Percentiles rank a stretch among this genome's conserved stretches.
phyloP scores from a whole-genome alignment of 2,329 filamentous ascomycete genomes.

The Tolypocladium sp. region DNA sequence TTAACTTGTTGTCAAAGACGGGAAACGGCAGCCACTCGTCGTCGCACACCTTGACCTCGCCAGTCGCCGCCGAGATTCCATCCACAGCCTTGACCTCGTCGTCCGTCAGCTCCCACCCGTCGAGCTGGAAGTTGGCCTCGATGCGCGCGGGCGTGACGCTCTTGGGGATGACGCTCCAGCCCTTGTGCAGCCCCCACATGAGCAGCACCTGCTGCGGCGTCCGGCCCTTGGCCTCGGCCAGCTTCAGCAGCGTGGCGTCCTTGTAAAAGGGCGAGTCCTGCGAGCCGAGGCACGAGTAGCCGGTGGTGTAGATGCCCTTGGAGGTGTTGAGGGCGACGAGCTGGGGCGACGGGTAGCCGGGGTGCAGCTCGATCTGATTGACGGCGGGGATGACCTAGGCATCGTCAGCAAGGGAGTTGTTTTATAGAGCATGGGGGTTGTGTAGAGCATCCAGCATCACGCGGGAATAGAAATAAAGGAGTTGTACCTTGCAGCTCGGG shows the following conservation, averaged over 20 bases:
- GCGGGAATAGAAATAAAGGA: background rate
- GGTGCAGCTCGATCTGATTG: conserved; percentile 78
- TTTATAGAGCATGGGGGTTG: background rate
- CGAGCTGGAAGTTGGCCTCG: conserved; percentile 63
- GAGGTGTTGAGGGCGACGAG: conserved; percentile 62
- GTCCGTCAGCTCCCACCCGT: conserved; percentile 63
- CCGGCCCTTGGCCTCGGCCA: conserved; percentile 59
- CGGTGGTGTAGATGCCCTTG: conserved; percentile 68
- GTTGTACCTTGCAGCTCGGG: conserved; percentile 63
- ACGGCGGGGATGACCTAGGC: conserved; percentile 51
- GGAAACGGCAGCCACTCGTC: conserved; percentile 66
- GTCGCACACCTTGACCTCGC: conserved; percentile 57
- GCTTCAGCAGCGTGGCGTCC: conserved; percentile 50
- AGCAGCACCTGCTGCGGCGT: conserved; percentile 69
- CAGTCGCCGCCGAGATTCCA: conserved; percentile 60
- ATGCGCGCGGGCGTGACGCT: conserved; percentile 66
- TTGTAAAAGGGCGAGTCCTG: conserved; percentile 62
- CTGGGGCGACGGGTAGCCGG: conserved; percentile 73
- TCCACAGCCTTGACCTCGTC: conserved; percentile 65
- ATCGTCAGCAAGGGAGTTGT: background rate
- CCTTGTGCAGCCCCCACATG: conserved; percentile 72
- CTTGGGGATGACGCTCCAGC: conserved; percentile 81
- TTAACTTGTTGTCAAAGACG: conserved; percentile 73
- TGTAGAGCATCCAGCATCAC: background rate
- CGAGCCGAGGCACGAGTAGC: conserved; percentile 65